Conservation (phyloP, 371 early-diverging fungal species). For the Mucor piriformis region DNA sequence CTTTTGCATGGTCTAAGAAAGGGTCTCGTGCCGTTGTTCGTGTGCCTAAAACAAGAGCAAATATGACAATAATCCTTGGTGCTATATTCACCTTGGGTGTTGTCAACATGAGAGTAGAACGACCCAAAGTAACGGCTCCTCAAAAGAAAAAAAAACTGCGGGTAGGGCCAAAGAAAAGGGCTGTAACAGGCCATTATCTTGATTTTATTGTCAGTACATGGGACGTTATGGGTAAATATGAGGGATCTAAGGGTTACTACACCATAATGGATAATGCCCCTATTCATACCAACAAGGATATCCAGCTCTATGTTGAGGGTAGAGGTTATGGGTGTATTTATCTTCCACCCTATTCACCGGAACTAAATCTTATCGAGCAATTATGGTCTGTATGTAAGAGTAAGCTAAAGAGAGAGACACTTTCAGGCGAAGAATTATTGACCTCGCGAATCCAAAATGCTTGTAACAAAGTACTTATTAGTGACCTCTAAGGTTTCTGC, state of each 20-base stretch:
- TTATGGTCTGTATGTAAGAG: conserved; percentile 23
- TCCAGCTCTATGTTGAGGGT: conserved; percentile 14
- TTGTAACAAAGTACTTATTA: conserved; percentile 5
- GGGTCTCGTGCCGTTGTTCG: conserved; percentile 4
- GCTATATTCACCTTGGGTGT: conserved; percentile 7
- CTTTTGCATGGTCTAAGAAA: conserved; percentile 13
- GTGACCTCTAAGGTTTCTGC: conserved; percentile 15
- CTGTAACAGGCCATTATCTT: conserved; percentile 25
- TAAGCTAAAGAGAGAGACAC: conserved; percentile 14
- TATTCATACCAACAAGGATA: conserved; percentile 18
- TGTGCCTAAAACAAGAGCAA: conserved; percentile 20
- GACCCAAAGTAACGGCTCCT: conserved; percentile 8
- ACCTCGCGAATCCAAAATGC: conserved; percentile 3
- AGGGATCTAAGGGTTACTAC: conserved; percentile 18
- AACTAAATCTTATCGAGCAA: conserved; percentile 24
- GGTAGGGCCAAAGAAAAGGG: conserved; percentile 9
- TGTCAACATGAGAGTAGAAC: conserved; percentile 11
- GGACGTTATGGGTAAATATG: conserved; percentile 13
- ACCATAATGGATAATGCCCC: conserved; percentile 26
- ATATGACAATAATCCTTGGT: conserved; percentile 13
- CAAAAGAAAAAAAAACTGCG: conserved; percentile 18
- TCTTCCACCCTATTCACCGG: conserved; percentile 24
- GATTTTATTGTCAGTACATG: conserved; percentile 8
- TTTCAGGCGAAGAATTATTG: conserved; percentile 17
- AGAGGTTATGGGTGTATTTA: conserved; percentile 28